Evolutionary conservation across 805 yeast species (phyloP).

Genomic region (Ogataea ganodermae): DNA sequence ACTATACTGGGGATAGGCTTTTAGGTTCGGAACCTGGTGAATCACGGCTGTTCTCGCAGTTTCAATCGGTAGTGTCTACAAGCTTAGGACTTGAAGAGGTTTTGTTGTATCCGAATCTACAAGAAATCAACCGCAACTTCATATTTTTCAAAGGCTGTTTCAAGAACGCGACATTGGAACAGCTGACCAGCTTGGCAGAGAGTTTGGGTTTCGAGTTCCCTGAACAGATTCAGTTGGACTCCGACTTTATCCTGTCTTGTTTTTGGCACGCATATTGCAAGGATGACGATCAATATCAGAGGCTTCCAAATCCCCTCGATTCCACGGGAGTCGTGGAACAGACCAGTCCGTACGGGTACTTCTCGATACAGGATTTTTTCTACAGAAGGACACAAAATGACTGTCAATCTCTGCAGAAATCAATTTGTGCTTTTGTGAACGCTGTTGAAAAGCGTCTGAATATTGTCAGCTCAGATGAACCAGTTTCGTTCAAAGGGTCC

Average conservation of each 20-base stretch:
- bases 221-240: slow-evolving; percentile 5
- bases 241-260: slow-evolving; percentile 18
- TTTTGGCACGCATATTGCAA: slow-evolving; percentile 19
- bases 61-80: slow-evolving; percentile 5
- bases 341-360: neutral
- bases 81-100: slow-evolving; percentile 6
- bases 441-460: slow-evolving; percentile 6
- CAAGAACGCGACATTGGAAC: neutral
- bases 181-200: slow-evolving; percentile 5
- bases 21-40: too few relatives aligned
- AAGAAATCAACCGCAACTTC: slow-evolving; percentile 2
- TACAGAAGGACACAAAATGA: slow-evolving; percentile 1
- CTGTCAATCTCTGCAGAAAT: neutral
- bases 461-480: neutral
- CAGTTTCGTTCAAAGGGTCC: slow-evolving; percentile 1
- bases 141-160: slow-evolving; percentile 5
- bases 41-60: neutral
- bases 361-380: slow-evolving; percentile 12
- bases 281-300: neutral
- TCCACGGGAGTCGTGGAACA: neutral
- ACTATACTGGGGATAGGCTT: too few relatives aligned
- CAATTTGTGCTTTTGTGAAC: neutral
- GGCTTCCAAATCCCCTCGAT: neutral
- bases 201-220: slow-evolving; percentile 8
- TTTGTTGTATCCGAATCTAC: slow-evolving; percentile 8